These are phyloP conservation scores for Sordariomycetes sp. DNA, from an alignment of 2,329 filamentous ascomycete species.

Conservation along the genomic window DNA sequence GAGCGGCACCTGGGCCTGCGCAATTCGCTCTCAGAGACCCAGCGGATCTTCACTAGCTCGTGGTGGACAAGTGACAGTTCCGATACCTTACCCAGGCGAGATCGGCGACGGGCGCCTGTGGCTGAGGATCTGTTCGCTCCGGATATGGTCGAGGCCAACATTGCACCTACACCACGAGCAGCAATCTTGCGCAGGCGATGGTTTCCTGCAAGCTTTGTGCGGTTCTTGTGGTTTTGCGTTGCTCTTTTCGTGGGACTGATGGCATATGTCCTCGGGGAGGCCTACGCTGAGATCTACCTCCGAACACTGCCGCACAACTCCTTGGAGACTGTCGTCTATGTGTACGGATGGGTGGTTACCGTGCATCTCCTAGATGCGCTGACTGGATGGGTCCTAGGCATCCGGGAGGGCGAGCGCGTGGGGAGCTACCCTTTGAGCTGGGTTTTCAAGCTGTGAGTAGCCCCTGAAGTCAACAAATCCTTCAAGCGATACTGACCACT, in stretches of 20 bases:
- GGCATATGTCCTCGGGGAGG: conserved; percentile 59
- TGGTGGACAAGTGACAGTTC: conserved; percentile 53
- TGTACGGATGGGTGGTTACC: conserved; percentile 61
- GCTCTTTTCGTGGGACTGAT: conserved; percentile 53
- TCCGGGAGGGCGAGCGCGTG: conserved; percentile 55
- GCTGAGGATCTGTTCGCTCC: conserved; percentile 26
- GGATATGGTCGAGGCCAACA: conserved; percentile 14
- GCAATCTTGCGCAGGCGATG: conserved; percentile 33
- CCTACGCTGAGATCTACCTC: conserved; percentile 60
- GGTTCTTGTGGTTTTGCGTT: conserved; percentile 61
- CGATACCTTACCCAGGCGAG: conserved; percentile 31
- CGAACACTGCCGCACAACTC: conserved; percentile 57
- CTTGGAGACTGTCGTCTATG: conserved; percentile 58
- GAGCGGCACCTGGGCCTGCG: conserved; percentile 54
- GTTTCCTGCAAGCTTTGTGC: conserved; percentile 58
- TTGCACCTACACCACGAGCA: not conserved
- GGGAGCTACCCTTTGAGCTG: conserved; percentile 63
- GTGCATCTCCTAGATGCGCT: conserved; percentile 56
- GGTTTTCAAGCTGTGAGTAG: conserved; percentile 55
- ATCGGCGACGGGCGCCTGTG: conserved; percentile 25
- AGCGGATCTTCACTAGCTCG: conserved; percentile 56
- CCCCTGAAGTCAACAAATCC: not conserved
- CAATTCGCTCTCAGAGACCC: conserved; percentile 54
- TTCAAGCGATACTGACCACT: conserved; percentile 7
- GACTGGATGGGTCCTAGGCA: conserved; percentile 59